These are phyloP conservation scores for Dissophora globulifera DNA, from an alignment of 192 early-diverging fungal species.

Conservation along the genomic window DNA sequence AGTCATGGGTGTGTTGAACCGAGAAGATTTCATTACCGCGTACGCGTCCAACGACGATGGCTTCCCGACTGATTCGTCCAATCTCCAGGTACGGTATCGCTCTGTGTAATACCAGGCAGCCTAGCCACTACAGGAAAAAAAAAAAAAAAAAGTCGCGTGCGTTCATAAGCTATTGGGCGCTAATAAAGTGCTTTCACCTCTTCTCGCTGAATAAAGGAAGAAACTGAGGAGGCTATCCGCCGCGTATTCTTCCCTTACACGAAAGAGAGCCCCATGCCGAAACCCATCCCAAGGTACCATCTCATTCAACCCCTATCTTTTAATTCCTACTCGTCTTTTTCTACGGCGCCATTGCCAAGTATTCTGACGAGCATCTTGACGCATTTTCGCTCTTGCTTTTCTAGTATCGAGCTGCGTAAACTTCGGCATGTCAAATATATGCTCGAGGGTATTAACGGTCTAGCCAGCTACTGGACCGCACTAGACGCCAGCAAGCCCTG, in stretches of 20 bases:
- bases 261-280: slow-evolving; percentile 27
- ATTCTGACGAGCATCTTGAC: background rate
- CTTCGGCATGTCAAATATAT: slow-evolving; percentile 37
- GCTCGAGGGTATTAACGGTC: slow-evolving; percentile 19
- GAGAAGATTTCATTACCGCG: slow-evolving; percentile 9
- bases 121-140: too few species aligned
- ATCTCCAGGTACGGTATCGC: slow-evolving; percentile 57
- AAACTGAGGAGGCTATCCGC: slow-evolving; percentile 35
- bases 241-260: slow-evolving; percentile 29
- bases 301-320: too few species aligned
- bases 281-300: slow-evolving; percentile 34
- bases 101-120: too few species aligned
- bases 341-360: background rate
- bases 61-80: slow-evolving; percentile 67
- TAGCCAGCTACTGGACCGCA: slow-evolving; percentile 23
- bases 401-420: slow-evolving; percentile 29
- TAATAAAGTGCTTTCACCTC: too few species aligned
- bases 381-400: too few species aligned
- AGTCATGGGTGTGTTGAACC: slow-evolving; percentile 42
- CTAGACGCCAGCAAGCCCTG: slow-evolving; percentile 90
- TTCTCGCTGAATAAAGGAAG: slow-evolving; percentile 3
- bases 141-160: too few species aligned
- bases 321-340: too few species aligned
- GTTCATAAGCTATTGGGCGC: too few species aligned
- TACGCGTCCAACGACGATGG: slow-evolving; percentile 63